Evolutionary conservation across 306 rosid genomes (phyloP).

Genomic region (Vigna angularis): DNA sequence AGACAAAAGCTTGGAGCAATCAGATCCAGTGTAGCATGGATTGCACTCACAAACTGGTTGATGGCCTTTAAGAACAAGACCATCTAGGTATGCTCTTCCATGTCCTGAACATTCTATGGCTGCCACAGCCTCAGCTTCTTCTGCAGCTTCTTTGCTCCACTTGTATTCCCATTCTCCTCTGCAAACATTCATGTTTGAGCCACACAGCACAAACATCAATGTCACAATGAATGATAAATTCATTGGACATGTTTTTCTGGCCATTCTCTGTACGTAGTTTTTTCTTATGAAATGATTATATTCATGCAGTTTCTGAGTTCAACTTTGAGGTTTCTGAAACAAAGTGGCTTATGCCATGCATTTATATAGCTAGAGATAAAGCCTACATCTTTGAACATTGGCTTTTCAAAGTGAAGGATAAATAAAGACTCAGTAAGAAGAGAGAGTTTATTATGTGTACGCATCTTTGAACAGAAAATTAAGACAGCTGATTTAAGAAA

Average conservation of each 20-base stretch:
- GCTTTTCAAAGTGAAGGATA: background rate
- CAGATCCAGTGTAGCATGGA: conserved; percentile 53
- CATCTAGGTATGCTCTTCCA: conserved; percentile 66
- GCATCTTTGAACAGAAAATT: background rate
- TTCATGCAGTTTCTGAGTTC: background rate
- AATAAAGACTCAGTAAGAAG: too few species aligned
- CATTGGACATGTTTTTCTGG: conserved; percentile 3
- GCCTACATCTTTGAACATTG: background rate
- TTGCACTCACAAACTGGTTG: conserved; percentile 62
- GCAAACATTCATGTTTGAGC: background rate
- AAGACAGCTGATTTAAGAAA: background rate
- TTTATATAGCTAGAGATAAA: background rate
- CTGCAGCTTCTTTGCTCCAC: conserved; percentile 58
- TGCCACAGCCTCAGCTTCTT: conserved; percentile 58
- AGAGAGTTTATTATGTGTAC: background rate
- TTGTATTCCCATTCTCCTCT: conserved; percentile 40
- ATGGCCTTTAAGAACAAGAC: conserved; percentile 48
- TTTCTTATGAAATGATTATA: background rate
- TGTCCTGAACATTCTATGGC: conserved; percentile 62
- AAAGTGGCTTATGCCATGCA: background rate
- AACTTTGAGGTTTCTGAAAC: background rate
- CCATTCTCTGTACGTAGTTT: background rate
- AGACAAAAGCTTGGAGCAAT: conserved; percentile 45
- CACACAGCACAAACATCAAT: background rate
- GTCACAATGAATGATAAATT: background rate